Evolutionary conservation across 2,329 filamentous ascomycete species (phyloP).

Genomic region (Epichloe amarillans): DNA sequence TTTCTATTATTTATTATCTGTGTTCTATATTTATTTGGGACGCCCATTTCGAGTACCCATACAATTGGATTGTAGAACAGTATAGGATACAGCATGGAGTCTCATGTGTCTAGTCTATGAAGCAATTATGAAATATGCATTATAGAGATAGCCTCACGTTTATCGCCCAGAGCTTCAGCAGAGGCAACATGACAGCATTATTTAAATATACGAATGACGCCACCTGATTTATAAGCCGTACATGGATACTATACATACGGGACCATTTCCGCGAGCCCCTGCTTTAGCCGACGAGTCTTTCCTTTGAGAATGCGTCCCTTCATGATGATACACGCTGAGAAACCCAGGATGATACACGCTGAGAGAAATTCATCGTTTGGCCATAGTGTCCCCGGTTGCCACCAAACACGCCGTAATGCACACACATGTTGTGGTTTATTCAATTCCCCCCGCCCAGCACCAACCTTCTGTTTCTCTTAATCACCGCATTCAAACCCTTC

Average conservation of each 20-base stretch:
- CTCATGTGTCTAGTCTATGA: neutral
- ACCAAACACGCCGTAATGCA: too few species aligned
- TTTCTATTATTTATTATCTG: neutral
- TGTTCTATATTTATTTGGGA: neutral
- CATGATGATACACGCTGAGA: too few species aligned
- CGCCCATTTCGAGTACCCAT: too few species aligned
- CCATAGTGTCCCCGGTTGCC: too few species aligned
- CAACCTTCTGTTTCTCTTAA: conserved; percentile 46
- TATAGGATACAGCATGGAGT: neutral
- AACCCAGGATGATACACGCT: too few species aligned
- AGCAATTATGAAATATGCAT: neutral
- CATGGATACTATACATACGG: too few species aligned
- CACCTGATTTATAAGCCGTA: neutral
- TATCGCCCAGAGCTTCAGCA: neutral
- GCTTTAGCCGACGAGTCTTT: too few species aligned
- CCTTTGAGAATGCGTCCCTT: too few species aligned
- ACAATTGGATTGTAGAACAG: too few species aligned
- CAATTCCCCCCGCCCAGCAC: conserved; percentile 25
- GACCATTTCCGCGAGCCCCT: too few species aligned
- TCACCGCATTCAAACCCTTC: conserved; percentile 44
- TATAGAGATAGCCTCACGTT: neutral
- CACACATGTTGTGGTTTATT: neutral
- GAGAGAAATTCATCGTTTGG: too few species aligned
- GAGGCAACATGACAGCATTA: neutral
- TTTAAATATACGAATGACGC: neutral